Evolutionary conservation across 2,329 filamentous ascomycete genomes (phyloP).

Genomic region (Penicillium sp.): DNA sequence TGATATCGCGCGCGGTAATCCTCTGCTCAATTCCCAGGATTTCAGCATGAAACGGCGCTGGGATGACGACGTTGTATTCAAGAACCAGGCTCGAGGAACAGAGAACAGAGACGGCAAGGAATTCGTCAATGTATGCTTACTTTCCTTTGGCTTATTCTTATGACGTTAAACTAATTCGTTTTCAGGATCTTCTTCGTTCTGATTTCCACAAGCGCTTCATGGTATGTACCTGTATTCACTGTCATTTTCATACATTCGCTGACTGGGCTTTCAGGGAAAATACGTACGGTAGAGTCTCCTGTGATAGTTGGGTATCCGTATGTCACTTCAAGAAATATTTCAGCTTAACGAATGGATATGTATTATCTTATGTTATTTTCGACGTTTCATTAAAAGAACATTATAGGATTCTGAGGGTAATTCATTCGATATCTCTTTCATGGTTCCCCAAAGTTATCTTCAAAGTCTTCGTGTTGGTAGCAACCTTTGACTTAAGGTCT

Average conservation of each 20-base stretch:
- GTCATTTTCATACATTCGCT: neutral
- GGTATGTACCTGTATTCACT: constrained; percentile 45
- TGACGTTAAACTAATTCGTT: constrained; percentile 18
- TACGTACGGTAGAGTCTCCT: constrained; percentile 2
- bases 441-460: no score
- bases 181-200: constrained; percentile 77
- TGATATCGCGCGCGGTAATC: constrained; percentile 90
- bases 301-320: neutral
- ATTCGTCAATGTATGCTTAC: constrained; percentile 79
- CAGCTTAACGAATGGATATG: constrained; percentile 1
- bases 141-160: neutral
- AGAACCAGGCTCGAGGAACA: constrained; percentile 93
- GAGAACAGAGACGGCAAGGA: constrained; percentile 91
- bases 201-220: constrained; percentile 99
- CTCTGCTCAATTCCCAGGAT: constrained; percentile 80
- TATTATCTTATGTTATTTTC: neutral
- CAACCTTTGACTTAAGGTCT: no score
- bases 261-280: neutral
- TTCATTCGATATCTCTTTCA: no score
- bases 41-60: constrained; percentile 84
- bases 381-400: neutral
- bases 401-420: no score
- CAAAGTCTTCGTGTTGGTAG: no score
- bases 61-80: constrained; percentile 99
- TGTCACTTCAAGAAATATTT: neutral